phyloP scores from a whole-genome alignment of 345 rosid genomes.

The Kernera saxatilis region DNA sequence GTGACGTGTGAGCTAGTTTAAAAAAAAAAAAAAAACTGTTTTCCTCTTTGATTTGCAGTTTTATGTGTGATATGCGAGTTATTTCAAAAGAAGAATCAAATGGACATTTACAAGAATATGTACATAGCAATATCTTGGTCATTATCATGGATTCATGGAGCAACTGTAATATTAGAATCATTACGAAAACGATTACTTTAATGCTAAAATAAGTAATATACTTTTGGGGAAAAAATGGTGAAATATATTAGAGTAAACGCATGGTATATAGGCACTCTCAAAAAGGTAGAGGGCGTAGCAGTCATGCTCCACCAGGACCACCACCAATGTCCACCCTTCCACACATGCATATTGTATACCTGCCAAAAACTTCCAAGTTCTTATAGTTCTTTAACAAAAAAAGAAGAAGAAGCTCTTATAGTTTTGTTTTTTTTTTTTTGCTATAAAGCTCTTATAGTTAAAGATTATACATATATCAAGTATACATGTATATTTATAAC shows the following conservation, averaged over 20 bases:
- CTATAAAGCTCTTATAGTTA: too few relatives aligned
- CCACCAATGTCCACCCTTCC: constrained; percentile 23
- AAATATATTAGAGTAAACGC: constrained; percentile 10
- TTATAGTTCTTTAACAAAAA: too few relatives aligned
- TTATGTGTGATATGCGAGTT: not conserved
- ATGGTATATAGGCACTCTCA: constrained; percentile 16
- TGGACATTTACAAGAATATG: not conserved
- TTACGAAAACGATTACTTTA: not conserved
- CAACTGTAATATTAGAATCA: not conserved
- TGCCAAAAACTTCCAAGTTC: constrained; percentile 1
- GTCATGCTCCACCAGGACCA: constrained; percentile 23
- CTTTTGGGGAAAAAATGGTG: not conserved
- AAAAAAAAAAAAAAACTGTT: too few relatives aligned
- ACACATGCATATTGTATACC: constrained; percentile 16
- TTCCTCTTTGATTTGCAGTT: not conserved
- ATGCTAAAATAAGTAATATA: not conserved
- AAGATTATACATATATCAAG: too few relatives aligned
- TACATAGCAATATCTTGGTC: not conserved
- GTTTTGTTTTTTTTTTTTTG: too few relatives aligned
- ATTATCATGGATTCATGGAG: not conserved
- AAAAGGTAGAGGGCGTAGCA: constrained; percentile 12
- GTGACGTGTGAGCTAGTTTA: too few relatives aligned
- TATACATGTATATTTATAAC: too few relatives aligned
- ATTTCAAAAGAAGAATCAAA: not conserved
- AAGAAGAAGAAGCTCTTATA: too few relatives aligned